Base-by-base conservation (phyloP, 116 monocot species). In the Papilionanthe hybrid region DNA sequence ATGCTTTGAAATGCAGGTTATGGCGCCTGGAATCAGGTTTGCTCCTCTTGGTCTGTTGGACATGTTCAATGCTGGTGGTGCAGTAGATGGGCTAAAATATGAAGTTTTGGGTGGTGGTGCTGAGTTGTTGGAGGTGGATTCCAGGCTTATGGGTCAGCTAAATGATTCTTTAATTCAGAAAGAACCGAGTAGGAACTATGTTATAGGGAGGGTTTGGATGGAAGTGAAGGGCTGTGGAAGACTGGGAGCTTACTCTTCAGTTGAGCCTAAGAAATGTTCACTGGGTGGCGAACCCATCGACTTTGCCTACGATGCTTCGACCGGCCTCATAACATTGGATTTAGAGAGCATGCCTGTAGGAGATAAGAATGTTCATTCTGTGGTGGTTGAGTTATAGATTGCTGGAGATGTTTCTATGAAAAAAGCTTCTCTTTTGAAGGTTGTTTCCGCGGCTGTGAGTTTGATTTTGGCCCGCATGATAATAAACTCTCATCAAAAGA, bases 1-100 rank as follows among this genome's bases (percentile, higher is more conserved):
- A 47, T 47, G 25, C 9, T 73, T 73, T 22, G 18, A 73, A 75
- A 72, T 88, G 83, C 91, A 93, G 93, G 85, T 87, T 77, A 80
- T 96, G 71, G 86, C 82, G 22, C 85, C 89, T 29, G 94, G 91
- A 75, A 80, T 84, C 37, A 76, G 77, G 50, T 94, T 97, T 73
- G 89, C 97, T 5, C 92, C 94, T 5, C 17, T 97, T 0, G 97
- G 97, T 47, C 79, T 97, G 55, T 10, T 94, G 19, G 92, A 92
- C 75, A 97, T 97, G 97, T 97, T 77, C 89, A 97, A 97, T 81
- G 85, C 86, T 11, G 97, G 97, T 29, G 97, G 87, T 28, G 97
- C 97, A 11, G 79, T 97, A 15, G 88, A 94, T 77, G 84, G 85
- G 25, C 83, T 96, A 55, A 71, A 84, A 18, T 96, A 96, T 85